phyloP scores from a whole-genome alignment of 176 grass and related monocot species.

The Oryza officinalis region DNA sequence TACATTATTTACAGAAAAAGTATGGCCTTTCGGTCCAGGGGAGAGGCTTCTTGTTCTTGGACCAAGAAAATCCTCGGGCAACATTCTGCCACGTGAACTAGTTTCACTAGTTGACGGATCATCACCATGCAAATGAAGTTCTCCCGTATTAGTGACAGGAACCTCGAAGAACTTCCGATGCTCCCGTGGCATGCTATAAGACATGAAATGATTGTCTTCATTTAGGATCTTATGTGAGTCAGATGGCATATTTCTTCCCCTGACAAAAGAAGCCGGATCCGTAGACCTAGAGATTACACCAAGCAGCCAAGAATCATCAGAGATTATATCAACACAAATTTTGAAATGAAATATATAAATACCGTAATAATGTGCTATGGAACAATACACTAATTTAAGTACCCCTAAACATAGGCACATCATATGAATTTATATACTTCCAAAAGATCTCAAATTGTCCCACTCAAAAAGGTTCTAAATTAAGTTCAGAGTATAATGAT shows the following conservation, averaged over 20 bases:
- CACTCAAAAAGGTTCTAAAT: background rate
- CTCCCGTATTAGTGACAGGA: constrained; percentile 45
- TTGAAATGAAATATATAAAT: constrained; percentile 25
- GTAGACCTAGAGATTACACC: constrained; percentile 40
- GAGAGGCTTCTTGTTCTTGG: constrained; percentile 59
- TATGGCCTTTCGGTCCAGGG: constrained; percentile 44
- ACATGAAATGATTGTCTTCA: constrained; percentile 55
- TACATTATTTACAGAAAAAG: constrained; percentile 42
- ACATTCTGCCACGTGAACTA: constrained; percentile 44
- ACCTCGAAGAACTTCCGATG: constrained; percentile 47
- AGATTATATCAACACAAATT: constrained; percentile 1
- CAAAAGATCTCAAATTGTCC: background rate
- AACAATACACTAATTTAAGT: constrained; percentile 5
- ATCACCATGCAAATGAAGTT: constrained; percentile 41
- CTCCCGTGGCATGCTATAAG: constrained; percentile 48
- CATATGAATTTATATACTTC: background rate
- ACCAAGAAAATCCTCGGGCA: constrained; percentile 60
- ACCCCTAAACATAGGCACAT: background rate
- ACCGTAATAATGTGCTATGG: background rate
- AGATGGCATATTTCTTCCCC: constrained; percentile 46
- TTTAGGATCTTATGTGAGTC: constrained; percentile 38
- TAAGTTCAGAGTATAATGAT: constrained; percentile 1
- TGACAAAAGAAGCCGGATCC: constrained; percentile 46
- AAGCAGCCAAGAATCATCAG: constrained; percentile 31
- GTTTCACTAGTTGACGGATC: constrained; percentile 52